These are phyloP conservation scores for Straminergon stramineum DNA, from an alignment of 225 moss, liverwort and hornwort genomes.

Conservation along the genomic window DNA sequence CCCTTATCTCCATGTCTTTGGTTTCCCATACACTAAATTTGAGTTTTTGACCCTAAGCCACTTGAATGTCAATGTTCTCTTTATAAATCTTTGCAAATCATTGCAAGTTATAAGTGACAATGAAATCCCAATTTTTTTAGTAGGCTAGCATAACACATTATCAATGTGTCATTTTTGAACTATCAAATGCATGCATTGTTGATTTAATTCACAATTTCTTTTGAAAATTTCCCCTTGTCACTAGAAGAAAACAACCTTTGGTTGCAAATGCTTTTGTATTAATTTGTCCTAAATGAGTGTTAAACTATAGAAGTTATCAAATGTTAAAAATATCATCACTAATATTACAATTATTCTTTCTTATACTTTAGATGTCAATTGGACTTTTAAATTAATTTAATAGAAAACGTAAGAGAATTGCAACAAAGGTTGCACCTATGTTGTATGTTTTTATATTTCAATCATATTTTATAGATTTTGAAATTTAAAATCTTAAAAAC, in stretches of 20 bases:
- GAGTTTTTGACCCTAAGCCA: background rate
- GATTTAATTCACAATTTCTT: background rate
- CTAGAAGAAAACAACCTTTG: background rate
- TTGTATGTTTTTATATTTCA: background rate
- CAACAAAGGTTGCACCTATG: background rate
- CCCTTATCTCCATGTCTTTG: background rate
- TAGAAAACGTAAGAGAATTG: background rate
- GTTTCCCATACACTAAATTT: background rate
- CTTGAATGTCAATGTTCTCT: background rate
- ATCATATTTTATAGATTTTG: background rate
- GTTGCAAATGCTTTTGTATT: background rate
- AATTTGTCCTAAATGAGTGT: background rate
- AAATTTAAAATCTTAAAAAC: background rate
- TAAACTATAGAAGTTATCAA: background rate
- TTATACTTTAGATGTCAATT: background rate
- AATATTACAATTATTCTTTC: background rate
- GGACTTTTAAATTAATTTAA: background rate
- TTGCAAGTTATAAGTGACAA: rapidly evolving
- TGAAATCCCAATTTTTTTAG: background rate
- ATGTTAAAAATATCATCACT: background rate
- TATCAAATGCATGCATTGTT: background rate
- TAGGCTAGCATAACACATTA: background rate
- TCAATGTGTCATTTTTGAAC: background rate
- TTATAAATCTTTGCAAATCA: background rate
- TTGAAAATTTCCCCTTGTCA: background rate